Evolutionary conservation across 768 basidiomycete genomes (phyloP).

Genomic region (Dentipellis sp.): DNA sequence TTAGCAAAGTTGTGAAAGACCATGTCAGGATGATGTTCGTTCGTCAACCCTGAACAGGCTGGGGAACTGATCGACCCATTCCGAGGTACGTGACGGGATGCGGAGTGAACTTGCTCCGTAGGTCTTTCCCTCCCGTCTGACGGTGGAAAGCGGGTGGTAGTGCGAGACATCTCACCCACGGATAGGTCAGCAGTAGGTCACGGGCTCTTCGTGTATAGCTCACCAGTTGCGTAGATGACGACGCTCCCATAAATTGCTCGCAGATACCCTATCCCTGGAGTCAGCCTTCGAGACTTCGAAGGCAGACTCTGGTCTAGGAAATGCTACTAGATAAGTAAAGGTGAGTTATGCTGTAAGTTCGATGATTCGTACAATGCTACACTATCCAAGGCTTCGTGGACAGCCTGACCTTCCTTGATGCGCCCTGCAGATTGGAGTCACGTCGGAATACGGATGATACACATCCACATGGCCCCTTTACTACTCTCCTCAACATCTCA

Average conservation of each 20-base stretch:
- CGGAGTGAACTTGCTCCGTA: conserved; percentile 46
- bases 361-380: conserved; percentile 53
- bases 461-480: conserved; percentile 53
- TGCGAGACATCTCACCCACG: conserved; percentile 38
- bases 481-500: neutral
- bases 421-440: no score
- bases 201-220: neutral
- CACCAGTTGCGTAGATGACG: conserved; percentile 57
- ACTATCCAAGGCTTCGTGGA: no score
- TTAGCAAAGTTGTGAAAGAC: conserved; percentile 44
- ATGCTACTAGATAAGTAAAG: neutral
- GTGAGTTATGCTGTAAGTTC: conserved; percentile 24
- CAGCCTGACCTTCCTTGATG: no score
- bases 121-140: conserved; percentile 40
- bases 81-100: conserved; percentile 51
- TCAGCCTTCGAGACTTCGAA: conserved; percentile 55
- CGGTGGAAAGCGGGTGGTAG: conserved; percentile 38
- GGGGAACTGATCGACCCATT: conserved; percentile 56
- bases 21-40: conserved; percentile 50
- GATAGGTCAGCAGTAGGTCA: neutral
- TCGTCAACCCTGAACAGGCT: conserved; percentile 50
- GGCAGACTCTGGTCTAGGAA: conserved; percentile 40
- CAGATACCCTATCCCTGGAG: conserved; percentile 60
- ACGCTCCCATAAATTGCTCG: conserved; percentile 58
- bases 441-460: no score